phyloP scores from a whole-genome alignment of 345 rosid species.

The Isatis tinctoria region DNA sequence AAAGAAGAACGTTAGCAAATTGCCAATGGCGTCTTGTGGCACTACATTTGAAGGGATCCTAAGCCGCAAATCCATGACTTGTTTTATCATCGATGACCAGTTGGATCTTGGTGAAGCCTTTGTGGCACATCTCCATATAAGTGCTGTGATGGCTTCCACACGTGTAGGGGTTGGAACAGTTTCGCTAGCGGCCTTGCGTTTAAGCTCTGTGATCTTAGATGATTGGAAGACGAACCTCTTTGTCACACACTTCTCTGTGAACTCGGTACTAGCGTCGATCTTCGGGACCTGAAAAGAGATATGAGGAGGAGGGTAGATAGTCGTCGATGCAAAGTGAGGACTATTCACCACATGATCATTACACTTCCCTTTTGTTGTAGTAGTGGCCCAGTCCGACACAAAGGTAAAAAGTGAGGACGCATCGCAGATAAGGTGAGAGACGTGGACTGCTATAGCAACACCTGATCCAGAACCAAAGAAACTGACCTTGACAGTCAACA shows the following conservation, averaged over 20 bases:
- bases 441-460: background rate
- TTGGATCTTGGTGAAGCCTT: background rate
- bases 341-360: no score
- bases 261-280: no score
- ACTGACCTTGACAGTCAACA: background rate
- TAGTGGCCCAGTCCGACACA: no score
- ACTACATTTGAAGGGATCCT: background rate
- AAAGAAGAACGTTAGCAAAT: background rate
- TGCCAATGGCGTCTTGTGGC: background rate
- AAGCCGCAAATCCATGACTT: background rate
- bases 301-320: slow-evolving; percentile 17
- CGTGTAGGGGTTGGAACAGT: slow-evolving; percentile 15
- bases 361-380: background rate
- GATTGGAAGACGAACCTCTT: slow-evolving; percentile 14
- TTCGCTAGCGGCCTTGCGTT: slow-evolving; percentile 3
- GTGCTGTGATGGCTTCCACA: slow-evolving; percentile 25
- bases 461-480: background rate
- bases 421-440: slow-evolving; percentile 26
- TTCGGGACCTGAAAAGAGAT: background rate
- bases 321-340: background rate
- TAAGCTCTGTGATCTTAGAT: slow-evolving; percentile 19
- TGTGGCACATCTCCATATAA: slow-evolving; percentile 20
- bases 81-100: background rate
- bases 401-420: no score
- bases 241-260: background rate